Evolutionary conservation across 148 eudicot species (phyloP).

Genomic region (Fallopia convolvulus): DNA sequence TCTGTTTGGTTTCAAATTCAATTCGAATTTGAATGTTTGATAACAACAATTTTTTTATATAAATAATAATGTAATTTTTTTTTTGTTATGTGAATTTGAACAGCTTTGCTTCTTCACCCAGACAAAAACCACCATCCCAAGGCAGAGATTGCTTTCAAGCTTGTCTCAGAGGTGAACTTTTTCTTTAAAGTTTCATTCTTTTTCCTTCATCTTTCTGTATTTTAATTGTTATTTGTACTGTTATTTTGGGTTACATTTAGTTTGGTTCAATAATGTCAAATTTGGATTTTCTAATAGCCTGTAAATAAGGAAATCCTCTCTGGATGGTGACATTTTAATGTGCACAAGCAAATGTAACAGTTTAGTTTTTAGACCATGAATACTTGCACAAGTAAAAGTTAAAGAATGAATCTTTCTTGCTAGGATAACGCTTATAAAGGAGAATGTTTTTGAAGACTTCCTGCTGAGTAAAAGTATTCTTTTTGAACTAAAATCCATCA

Average conservation of each 20-base stretch:
- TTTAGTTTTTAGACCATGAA: neutral
- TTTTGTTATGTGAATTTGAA: constrained; percentile 7
- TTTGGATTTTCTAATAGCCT: neutral
- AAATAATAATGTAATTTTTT: neutral
- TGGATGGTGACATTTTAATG: too few relatives aligned
- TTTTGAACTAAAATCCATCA: too few relatives aligned
- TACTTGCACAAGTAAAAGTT: neutral
- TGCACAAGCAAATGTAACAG: neutral
- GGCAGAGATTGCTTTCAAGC: constrained; percentile 80
- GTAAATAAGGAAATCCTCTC: neutral
- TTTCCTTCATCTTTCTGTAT: neutral
- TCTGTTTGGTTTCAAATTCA: constrained; percentile 3
- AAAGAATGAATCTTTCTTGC: too few relatives aligned
- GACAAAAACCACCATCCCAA: constrained; percentile 83
- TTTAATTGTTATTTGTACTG: neutral
- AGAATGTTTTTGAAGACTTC: too few relatives aligned
- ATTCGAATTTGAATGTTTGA: neutral
- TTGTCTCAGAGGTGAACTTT: constrained; percentile 54
- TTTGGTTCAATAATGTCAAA: neutral
- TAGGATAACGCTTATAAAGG: too few relatives aligned
- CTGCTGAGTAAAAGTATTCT: too few relatives aligned
- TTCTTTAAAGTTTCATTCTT: neutral
- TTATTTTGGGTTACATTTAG: neutral
- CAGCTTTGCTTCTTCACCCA: constrained; percentile 78
- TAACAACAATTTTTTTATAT: neutral